A percentile compares a stretch with the other conserved stretches of the same genome.
These are phyloP conservation scores for Talaromyces piceae DNA, from an alignment of 2,329 filamentous ascomycete genomes.

Conservation along the genomic window DNA sequence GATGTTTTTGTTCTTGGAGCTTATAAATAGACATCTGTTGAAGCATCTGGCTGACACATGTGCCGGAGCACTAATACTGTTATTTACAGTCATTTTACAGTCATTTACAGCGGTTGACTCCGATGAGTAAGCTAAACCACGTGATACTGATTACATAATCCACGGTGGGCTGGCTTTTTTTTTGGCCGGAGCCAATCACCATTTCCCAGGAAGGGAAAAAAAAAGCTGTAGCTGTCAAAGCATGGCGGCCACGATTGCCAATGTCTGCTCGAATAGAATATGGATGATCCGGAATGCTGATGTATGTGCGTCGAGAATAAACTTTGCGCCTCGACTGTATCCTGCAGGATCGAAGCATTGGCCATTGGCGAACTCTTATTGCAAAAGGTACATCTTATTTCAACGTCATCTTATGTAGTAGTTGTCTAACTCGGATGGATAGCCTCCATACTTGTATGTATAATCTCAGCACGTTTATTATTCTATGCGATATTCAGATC, in stretches of 20 bases:
- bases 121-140: not conserved
- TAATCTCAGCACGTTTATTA: not conserved
- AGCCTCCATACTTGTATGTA: not conserved
- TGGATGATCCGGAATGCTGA: not conserved
- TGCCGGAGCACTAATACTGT: not conserved
- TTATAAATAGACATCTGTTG: too few relatives aligned
- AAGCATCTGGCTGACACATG: not conserved
- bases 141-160: not conserved
- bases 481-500: not conserved
- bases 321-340: not conserved
- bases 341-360: not conserved
- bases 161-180: not conserved
- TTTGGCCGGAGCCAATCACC: not conserved
- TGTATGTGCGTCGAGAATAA: not conserved
- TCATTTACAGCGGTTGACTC: not conserved
- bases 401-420: not conserved
- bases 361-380: not conserved
- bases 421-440: not conserved
- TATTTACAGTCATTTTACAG: too few relatives aligned
- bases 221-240: not conserved
- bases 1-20: not conserved
- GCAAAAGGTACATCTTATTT: not conserved
- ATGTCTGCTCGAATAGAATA: not conserved
- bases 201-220: not conserved
- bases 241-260: not conserved